Percentiles rank a stretch among this genome's conserved stretches.
These are phyloP conservation scores for Miamiensis avidus DNA, from an alignment of 169 alveolate genomes.

Conservation along the genomic window DNA sequence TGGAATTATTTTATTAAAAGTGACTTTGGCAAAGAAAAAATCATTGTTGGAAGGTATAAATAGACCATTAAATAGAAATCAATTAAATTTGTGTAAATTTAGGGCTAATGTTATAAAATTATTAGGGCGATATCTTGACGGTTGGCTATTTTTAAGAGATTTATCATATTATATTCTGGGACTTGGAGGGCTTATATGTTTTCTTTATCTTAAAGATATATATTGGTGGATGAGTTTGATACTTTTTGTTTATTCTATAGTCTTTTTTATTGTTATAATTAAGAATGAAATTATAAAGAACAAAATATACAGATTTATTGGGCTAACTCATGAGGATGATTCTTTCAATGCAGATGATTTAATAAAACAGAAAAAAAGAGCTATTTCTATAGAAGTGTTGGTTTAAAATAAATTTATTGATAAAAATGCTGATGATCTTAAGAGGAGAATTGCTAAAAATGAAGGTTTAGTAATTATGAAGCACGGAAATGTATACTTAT, in stretches of 20 bases:
- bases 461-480: conserved; percentile 13
- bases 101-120: neutral
- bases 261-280: neutral
- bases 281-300: conserved; percentile 13
- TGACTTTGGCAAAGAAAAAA: neutral
- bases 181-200: neutral
- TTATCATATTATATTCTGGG: neutral
- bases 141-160: conserved; percentile 14
- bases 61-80: neutral
- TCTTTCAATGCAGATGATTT: conserved; percentile 23
- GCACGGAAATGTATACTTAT: neutral
- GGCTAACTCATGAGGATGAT: conserved; percentile 22
- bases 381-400: neutral
- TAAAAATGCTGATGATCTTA: neutral
- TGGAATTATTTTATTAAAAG: neutral
- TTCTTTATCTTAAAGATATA: neutral
- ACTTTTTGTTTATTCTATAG: neutral
- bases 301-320: conserved; percentile 2
- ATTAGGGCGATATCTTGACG: conserved; percentile 21
- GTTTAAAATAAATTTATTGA: conserved; percentile 1
- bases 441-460: conserved; percentile 17
- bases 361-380: conserved; percentile 10
- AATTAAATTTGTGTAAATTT: neutral
- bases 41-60: too few relatives aligned
- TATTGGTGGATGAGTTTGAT: conserved; percentile 4